Evolutionary conservation across 306 rosid species (phyloP).

Genomic region (Malus orientalis): DNA sequence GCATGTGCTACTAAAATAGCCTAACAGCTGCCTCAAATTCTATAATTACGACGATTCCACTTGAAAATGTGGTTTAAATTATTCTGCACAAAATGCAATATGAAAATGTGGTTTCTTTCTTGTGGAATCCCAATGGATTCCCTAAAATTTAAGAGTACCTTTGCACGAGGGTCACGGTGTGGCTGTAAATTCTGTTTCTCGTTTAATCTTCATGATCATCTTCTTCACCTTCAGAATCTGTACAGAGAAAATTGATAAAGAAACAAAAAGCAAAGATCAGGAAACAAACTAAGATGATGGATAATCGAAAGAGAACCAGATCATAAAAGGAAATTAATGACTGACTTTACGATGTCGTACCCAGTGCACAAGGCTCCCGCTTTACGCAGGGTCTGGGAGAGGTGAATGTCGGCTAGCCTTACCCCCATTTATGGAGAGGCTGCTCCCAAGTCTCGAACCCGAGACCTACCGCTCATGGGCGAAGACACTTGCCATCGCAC

Average conservation of each 20-base stretch:
- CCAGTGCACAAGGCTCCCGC: no score
- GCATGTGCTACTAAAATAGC: no score
- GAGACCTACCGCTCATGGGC: no score
- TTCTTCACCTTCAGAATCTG: slow-evolving; percentile 95
- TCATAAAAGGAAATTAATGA: background rate
- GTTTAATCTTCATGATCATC: slow-evolving; percentile 77
- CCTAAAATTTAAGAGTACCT: slow-evolving; percentile 17
- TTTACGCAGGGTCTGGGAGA: no score
- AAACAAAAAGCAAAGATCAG: background rate
- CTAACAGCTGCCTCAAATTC: no score
- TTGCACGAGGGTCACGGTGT: slow-evolving; percentile 12
- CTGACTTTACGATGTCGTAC: background rate
- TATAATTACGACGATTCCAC: no score
- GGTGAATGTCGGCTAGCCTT: no score
- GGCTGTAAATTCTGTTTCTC: slow-evolving; percentile 10
- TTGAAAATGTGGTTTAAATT: background rate
- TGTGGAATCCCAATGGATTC: slow-evolving; percentile 3
- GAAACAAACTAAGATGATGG: background rate
- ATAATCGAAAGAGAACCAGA: background rate
- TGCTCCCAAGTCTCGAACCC: no score
- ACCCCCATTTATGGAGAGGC: no score
- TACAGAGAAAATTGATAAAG: slow-evolving; percentile 1
- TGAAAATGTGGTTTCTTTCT: background rate
- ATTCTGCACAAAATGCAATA: background rate
- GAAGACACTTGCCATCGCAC: no score